A percentile compares a stretch with the other conserved stretches of the same genome.
These are phyloP conservation scores for Eutypella sp. DNA, from an alignment of 2,329 filamentous ascomycete species.

Conservation along the genomic window DNA sequence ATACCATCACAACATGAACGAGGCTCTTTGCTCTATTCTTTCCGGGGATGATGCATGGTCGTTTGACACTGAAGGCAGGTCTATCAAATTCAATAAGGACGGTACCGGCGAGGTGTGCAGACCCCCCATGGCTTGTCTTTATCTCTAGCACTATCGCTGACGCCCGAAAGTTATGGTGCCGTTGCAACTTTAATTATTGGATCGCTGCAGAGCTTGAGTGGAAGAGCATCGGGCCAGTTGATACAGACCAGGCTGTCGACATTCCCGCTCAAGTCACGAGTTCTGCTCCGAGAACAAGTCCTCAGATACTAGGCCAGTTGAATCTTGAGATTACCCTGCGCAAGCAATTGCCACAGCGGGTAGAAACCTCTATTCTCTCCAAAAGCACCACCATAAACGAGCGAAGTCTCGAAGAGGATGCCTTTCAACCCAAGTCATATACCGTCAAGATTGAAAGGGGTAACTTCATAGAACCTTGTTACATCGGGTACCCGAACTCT, in stretches of 20 bases:
- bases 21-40: constrained; percentile 20
- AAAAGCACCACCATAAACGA: constrained; percentile 12
- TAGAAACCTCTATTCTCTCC: constrained; percentile 4
- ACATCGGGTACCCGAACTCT: constrained; percentile 3
- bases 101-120: constrained; percentile 19
- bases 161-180: constrained; percentile 11
- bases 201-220: constrained; percentile 16
- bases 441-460: constrained; percentile 20
- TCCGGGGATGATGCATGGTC: constrained; percentile 15
- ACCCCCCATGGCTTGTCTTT: not conserved
- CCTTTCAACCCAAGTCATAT: constrained; percentile 18
- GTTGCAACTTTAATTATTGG: constrained; percentile 18
- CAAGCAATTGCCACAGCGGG: constrained; percentile 10
- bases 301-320: constrained; percentile 10
- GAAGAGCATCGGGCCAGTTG: constrained; percentile 10
- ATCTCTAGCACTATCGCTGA: constrained; percentile 5
- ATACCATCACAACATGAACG: constrained; percentile 13
- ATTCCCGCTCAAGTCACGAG: not conserved
- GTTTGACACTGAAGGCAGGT: constrained; percentile 15
- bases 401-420: constrained; percentile 13
- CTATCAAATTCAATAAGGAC: constrained; percentile 19
- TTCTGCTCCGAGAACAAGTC: constrained; percentile 1
- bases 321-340: constrained; percentile 18
- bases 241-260: not conserved
- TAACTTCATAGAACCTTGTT: constrained; percentile 18